These are phyloP conservation scores for Lasiosphaeris hirsuta DNA, from an alignment of 495 filamentous ascomycete genomes.

Conservation along the genomic window DNA sequence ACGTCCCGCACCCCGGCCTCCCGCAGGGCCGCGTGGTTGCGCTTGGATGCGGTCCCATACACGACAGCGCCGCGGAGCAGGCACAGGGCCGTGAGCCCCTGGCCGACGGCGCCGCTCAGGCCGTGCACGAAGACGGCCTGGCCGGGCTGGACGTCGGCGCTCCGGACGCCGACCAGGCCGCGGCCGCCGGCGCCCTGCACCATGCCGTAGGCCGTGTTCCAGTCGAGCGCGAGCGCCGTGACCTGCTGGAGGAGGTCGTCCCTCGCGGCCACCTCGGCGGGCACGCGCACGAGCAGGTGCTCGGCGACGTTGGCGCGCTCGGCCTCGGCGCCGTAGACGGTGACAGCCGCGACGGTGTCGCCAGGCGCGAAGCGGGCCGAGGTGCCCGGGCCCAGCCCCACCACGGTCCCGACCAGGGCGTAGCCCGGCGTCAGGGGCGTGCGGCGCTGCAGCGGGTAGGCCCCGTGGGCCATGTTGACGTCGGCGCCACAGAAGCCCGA, in stretches of 20 bases:
- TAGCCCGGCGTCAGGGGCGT: conserved; percentile 44
- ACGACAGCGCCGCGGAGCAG: conserved; percentile 36
- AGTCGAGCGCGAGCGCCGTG: conserved; percentile 34
- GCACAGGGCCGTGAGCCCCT: conserved; percentile 31
- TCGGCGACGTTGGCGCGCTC: conserved; percentile 39
- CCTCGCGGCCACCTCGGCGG: conserved; percentile 21
- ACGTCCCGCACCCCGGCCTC: conserved; percentile 26
- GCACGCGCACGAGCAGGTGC: conserved; percentile 37
- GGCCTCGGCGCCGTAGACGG: conserved; percentile 40
- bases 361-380: conserved; percentile 24
- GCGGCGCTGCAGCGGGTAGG: conserved; percentile 37
- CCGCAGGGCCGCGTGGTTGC: conserved; percentile 36
- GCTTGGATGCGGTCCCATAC: conserved; percentile 40
- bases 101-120: conserved; percentile 42
- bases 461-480: conserved; percentile 42
- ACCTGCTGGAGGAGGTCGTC: conserved; percentile 31
- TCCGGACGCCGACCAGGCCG: no score
- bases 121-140: conserved; percentile 45
- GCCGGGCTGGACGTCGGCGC: conserved; percentile 33
- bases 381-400: conserved; percentile 25
- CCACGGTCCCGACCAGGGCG: conserved; percentile 37
- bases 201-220: conserved; percentile 44
- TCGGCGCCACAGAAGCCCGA: conserved; percentile 41
- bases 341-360: conserved; percentile 35
- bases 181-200: conserved; percentile 18